These are phyloP conservation scores for Trichopus zeylanicus DNA, from an alignment of 116 monocot species.

Conservation along the genomic window DNA sequence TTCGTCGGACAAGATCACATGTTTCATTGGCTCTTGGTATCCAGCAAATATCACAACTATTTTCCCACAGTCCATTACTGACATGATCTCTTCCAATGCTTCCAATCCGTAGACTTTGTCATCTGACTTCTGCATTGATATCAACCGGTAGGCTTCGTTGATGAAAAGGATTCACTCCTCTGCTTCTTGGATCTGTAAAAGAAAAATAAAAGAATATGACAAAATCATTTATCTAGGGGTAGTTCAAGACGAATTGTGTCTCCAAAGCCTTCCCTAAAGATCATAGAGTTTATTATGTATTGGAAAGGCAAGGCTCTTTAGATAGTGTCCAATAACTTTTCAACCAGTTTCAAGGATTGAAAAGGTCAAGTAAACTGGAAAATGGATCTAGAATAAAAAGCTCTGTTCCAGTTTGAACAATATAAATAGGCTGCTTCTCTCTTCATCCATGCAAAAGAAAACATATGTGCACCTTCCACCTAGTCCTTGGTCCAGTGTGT, in stretches of 20 bases:
- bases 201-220: not conserved
- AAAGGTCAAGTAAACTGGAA: not conserved
- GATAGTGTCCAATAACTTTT: too few relatives aligned
- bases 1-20: constrained; percentile 83
- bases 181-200: constrained; percentile 70
- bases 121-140: constrained; percentile 87
- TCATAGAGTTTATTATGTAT: too few relatives aligned
- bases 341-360: not conserved
- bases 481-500: constrained; percentile 98
- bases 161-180: constrained; percentile 92
- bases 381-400: not conserved
- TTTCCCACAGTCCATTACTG: constrained; percentile 90
- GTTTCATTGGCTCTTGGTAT: constrained; percentile 86
- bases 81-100: constrained; percentile 97
- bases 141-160: constrained; percentile 91
- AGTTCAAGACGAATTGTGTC: too few relatives aligned
- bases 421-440: not conserved
- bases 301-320: too few relatives aligned
- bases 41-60: constrained; percentile 88
- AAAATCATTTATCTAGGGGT: too few relatives aligned
- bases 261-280: too few relatives aligned
- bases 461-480: constrained; percentile 61
- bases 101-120: constrained; percentile 92
- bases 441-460: not conserved
- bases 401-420: not conserved